Evolutionary conservation across 495 filamentous ascomycete species (phyloP), one percentile per base, ranked within the genome.

Genomic region (Thermothielavioides terrestris): DNA sequence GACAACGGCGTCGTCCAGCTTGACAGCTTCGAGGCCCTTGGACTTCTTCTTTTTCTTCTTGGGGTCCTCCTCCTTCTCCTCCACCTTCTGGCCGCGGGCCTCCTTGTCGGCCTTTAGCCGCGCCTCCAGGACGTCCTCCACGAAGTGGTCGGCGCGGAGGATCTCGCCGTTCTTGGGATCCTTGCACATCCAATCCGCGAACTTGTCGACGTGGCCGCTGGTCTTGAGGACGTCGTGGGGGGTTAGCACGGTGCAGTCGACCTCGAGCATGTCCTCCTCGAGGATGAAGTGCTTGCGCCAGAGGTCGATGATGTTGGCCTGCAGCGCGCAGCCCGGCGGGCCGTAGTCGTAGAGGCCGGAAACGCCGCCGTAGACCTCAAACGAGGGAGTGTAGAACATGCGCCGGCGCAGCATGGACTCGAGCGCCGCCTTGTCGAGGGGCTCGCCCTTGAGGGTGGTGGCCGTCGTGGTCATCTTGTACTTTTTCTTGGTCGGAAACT

Each of bases 161-260:
- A 96, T 94, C 72, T 97, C 94, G 60, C 92, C 92, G 57, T 84
- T 92, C 74, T 94, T 92, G 45, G 89, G 89, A 66, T 98, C 92
- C 69, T 96, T 96, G 81, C 89, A 94, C 90, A 96, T 95, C 88
- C 88, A 96, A 66, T 97, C 94, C 57, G 89, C 85, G 66, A 97
- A 98, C 67, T 94, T 94, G 56, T 96, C 92, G 44, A 97, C 92
- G 69, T 98, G 92, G 50, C 94, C 92, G 62, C 83, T 88, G 21
- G 92, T 97, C 79, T 96, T 95, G 38, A 98, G 76, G 10, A 97
- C 87, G 34, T 91, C 86, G 52, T 88, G 77, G 20, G 92, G 92
- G 45, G 88, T 94, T 56, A 94, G 65, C 66, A 85, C 86, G 11
- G 81, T 87, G 66, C 85, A 89, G 66, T 94, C 88, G 32, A 94